Percentiles rank a stretch among this genome's conserved stretches.
phyloP scores from a whole-genome alignment of 2,329 filamentous ascomycete species.

The Phialophora macrospora region DNA sequence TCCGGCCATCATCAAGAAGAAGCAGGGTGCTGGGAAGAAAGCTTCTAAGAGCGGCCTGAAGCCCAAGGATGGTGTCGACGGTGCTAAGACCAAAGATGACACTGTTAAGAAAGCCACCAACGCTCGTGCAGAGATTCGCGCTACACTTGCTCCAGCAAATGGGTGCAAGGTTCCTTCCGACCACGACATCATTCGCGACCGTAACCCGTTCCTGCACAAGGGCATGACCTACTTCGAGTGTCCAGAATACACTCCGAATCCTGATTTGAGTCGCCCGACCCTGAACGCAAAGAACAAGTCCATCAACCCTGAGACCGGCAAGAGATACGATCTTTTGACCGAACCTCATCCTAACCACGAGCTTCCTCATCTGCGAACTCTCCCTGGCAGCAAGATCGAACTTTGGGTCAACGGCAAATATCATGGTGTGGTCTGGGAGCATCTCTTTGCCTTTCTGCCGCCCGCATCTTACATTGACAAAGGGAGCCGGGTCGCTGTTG shows the following conservation, averaged over 20 bases:
- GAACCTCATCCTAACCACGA: slow-evolving; percentile 62
- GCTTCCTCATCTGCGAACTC: slow-evolving; percentile 78
- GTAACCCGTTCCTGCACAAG: slow-evolving; percentile 93
- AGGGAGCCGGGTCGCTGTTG: slow-evolving; percentile 65
- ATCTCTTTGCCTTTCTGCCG: slow-evolving; percentile 87
- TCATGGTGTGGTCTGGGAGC: slow-evolving; percentile 85
- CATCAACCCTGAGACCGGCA: slow-evolving; percentile 66
- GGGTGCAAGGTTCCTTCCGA: slow-evolving; percentile 32
- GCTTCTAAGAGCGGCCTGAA: slow-evolving; percentile 32
- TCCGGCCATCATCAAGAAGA: slow-evolving; percentile 37
- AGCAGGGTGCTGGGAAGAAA: slow-evolving; percentile 34
- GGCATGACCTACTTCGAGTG: slow-evolving; percentile 68
- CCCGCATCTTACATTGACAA: slow-evolving; percentile 71
- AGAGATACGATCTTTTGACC: slow-evolving; percentile 39
- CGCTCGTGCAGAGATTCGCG: slow-evolving; percentile 28
- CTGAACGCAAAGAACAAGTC: slow-evolving; percentile 38
- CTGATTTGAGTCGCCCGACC: slow-evolving; percentile 78
- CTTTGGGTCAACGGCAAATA: slow-evolving; percentile 90
- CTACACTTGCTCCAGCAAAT: slow-evolving; percentile 19
- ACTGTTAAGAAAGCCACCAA: slow-evolving; percentile 22
- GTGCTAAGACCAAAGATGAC: slow-evolving; percentile 29
- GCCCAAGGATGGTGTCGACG: slow-evolving; percentile 32
- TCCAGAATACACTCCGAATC: slow-evolving; percentile 83
- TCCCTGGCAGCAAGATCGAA: slow-evolving; percentile 83
- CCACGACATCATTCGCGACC: slow-evolving; percentile 85